Evolutionary conservation across 169 alveolate genomes (phyloP), one percentile per base, ranked within the genome.

Genomic region (Cryptosporidium sp.): DNA sequence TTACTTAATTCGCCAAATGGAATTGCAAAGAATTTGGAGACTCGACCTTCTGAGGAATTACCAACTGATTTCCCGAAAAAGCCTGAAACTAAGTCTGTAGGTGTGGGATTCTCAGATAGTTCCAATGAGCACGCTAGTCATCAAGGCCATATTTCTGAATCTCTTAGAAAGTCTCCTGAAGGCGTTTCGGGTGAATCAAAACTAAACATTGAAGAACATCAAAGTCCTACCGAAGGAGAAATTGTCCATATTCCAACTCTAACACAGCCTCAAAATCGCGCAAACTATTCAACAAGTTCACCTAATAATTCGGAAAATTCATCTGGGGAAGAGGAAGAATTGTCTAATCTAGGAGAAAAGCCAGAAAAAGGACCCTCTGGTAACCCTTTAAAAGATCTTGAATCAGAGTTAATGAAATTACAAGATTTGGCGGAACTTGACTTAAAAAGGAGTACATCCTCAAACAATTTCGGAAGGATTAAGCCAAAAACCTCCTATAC

Each of bases 401-500:
- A 43, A 18, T 58, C 71, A 31, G 86, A 73, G 43, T 26, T 73
- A 21, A 41, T 59, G 39, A 73, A 51, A 26, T 12, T 73, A 23
- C 41, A 52, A 31, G 59, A 52, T 9, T 29, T 29, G n/a, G 33
- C 12, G 31, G 71, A 31, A 9, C 41, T 55, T 31, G 23, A 58
- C 33, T 6, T 33, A 5, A 51, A 73, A 39, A 51, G 39, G 35
- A 52, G 48, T 14, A 59, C 62, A 14, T 14, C 21, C 26, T 31
- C 29, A 14, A 73, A 51, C 21, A 73, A 37, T 50, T 31, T 73
- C 55, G 86, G 86, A 26, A 52, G 86, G 35, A 14, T 73, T 4
- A 51, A 29, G 18, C 71, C 71, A 14, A 37, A 33, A 8, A 16
- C 0, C 3, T 14, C 0, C 16, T 26, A 39, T n/a, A 18, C 71